phyloP scores from a whole-genome alignment of 2,329 filamentous ascomycete species.

The Ophiostoma perfectum region DNA sequence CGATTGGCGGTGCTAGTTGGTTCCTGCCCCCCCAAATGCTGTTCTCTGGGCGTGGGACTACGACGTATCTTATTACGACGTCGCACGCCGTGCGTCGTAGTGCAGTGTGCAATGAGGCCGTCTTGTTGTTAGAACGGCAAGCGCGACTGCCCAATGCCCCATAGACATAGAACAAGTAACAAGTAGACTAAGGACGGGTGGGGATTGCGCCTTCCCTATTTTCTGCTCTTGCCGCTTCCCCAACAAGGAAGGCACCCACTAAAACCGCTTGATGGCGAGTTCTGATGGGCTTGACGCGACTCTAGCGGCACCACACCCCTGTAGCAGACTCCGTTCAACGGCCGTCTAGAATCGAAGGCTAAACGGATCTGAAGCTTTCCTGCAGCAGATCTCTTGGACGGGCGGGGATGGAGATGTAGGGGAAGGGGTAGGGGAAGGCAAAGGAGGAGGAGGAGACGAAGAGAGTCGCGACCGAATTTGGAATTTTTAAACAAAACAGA shows the following conservation, averaged over 20 bases:
- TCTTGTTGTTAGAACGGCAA: not conserved
- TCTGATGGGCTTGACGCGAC: not conserved
- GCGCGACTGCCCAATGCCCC: slow-evolving; percentile 1
- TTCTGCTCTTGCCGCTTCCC: not conserved
- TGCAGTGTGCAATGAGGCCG: not conserved
- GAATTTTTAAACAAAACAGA: not conserved
- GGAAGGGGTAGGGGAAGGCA: not conserved
- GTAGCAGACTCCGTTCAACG: slow-evolving; percentile 16
- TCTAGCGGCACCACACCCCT: slow-evolving; percentile 1
- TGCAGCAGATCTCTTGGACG: not conserved
- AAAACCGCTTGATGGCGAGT: slow-evolving; percentile 15
- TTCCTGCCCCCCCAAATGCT: slow-evolving; percentile 12
- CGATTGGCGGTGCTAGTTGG: slow-evolving; percentile 21
- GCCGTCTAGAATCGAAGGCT: slow-evolving; percentile 20
- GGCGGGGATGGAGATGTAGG: not conserved
- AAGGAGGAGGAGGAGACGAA: not conserved
- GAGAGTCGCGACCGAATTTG: not conserved
- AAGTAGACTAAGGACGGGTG: not conserved
- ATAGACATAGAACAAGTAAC: not conserved
- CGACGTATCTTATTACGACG: slow-evolving; percentile 16
- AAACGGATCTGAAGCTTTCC: slow-evolving; percentile 17
- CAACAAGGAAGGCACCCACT: slow-evolving; percentile 15
- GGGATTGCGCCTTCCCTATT: slow-evolving; percentile 5
- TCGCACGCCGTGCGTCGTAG: slow-evolving; percentile 7
- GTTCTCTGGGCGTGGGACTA: no score